phyloP scores from a whole-genome alignment of 2,329 filamentous ascomycete genomes.

The Aspergillus melleus region DNA sequence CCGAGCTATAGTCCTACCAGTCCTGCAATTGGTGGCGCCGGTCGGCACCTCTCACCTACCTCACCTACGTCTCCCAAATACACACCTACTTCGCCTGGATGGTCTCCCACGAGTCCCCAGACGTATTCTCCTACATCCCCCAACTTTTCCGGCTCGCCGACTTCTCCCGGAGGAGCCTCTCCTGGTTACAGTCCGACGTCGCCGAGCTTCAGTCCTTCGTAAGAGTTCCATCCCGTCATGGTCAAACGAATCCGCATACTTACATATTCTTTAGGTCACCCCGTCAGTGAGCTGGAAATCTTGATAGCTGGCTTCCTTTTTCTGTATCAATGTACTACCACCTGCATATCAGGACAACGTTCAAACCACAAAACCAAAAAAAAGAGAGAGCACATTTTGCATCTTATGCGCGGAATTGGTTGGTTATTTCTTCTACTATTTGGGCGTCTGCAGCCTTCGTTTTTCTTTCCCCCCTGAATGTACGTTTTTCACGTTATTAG shows the following conservation, averaged over 20 bases:
- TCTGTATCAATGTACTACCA: conserved; percentile 42
- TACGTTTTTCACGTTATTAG: conserved; percentile 34
- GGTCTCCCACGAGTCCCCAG: conserved; percentile 49
- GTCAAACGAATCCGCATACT: conserved; percentile 11
- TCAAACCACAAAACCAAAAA: conserved; percentile 18
- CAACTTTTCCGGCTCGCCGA: conserved; percentile 48
- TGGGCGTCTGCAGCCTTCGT: conserved; percentile 27
- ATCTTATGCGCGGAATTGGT: conserved; percentile 39
- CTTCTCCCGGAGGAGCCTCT: conserved; percentile 42
- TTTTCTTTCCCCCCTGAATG: conserved; percentile 26
- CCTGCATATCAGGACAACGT: conserved; percentile 22
- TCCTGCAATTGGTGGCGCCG: conserved; percentile 46
- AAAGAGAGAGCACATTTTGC: conserved; percentile 39
- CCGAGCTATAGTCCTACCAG: conserved; percentile 60
- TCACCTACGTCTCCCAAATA: conserved; percentile 55
- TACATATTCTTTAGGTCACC: conserved; percentile 35
- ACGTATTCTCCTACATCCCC: conserved; percentile 53
- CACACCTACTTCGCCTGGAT: conserved; percentile 56
- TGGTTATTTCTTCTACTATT: conserved; percentile 39
- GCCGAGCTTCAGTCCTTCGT: conserved; percentile 46
- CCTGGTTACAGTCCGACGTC: conserved; percentile 47
- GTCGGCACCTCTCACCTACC: conserved; percentile 44
- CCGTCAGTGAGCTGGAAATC: conserved; percentile 37
- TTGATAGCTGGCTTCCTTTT: conserved; percentile 20
- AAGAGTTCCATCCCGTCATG: conserved; percentile 22